A percentile compares a stretch with the other conserved stretches of the same genome.
phyloP scores from a whole-genome alignment of 176 grass and related monocot genomes.

The Poa pratensis region DNA sequence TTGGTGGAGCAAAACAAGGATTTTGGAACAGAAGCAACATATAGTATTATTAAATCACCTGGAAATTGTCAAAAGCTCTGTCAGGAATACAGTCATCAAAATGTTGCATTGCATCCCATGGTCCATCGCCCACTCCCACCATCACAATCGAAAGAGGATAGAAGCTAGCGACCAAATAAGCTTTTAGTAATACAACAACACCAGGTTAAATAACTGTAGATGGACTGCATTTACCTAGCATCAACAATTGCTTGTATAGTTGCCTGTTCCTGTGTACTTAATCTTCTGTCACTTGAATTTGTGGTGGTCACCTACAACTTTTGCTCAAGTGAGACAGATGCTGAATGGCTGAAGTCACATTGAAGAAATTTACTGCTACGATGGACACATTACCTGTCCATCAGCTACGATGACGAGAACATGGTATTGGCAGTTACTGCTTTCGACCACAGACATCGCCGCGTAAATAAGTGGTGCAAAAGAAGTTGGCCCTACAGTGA shows the following conservation, averaged over 20 bases:
- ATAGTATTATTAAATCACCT: conserved; percentile 58
- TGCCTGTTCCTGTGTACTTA: conserved; percentile 82
- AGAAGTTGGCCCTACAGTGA: conserved; percentile 80
- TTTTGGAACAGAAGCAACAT: neutral
- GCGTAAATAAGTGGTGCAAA: conserved; percentile 85
- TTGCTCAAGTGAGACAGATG: conserved; percentile 44
- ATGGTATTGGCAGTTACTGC: conserved; percentile 88
- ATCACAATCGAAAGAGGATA: conserved; percentile 98
- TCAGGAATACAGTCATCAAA: conserved; percentile 96
- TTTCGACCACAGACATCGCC: conserved; percentile 79
- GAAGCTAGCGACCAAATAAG: conserved; percentile 60
- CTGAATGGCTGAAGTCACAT: conserved; percentile 8
- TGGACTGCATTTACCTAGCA: conserved; percentile 71
- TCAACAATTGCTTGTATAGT: conserved; percentile 88
- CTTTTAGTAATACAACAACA: conserved; percentile 44
- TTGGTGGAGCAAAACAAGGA: neutral
- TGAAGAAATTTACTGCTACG: conserved; percentile 35
- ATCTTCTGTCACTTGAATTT: conserved; percentile 54
- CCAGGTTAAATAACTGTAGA: conserved; percentile 19
- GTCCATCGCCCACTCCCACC: conserved; percentile 96
- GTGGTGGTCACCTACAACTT: conserved; percentile 60
- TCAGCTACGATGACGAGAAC: conserved; percentile 97
- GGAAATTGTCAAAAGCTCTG: conserved; percentile 94
- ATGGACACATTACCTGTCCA: conserved; percentile 69
- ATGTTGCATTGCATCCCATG: conserved; percentile 92